Conservation (phyloP, 768 basidiomycete genomes). For the Tubosaeta sp. region DNA sequence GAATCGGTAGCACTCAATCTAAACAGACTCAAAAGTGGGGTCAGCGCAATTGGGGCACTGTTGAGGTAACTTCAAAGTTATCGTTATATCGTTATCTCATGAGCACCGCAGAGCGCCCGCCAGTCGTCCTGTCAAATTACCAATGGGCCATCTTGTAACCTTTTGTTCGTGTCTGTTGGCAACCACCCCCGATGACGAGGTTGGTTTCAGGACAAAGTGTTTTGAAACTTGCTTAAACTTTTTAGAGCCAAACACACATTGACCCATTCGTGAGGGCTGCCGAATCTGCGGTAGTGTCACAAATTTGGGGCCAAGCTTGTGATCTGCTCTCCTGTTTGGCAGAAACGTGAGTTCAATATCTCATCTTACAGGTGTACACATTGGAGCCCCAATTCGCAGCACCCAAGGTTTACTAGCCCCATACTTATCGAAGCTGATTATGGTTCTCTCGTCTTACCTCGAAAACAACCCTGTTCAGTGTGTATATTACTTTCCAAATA, state of each 20-base stretch:
- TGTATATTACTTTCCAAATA: conserved; percentile 14
- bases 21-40: conserved; percentile 55
- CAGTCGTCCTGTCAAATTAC: conserved; percentile 62
- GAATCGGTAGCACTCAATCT: conserved; percentile 50
- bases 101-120: conserved; percentile 41
- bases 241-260: conserved; percentile 44
- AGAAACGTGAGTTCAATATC: conserved; percentile 38
- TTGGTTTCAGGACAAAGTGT: conserved; percentile 15
- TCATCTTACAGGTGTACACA: not conserved
- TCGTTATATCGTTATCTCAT: not conserved
- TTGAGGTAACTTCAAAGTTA: conserved; percentile 40
- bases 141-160: conserved; percentile 57
- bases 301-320: conserved; percentile 53
- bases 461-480: conserved; percentile 53
- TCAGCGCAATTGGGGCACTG: conserved; percentile 49
- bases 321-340: conserved; percentile 46
- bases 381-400: conserved; percentile 33
- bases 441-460: conserved; percentile 53
- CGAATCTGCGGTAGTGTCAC: conserved; percentile 44
- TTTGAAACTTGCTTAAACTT: conserved; percentile 3
- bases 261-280: conserved; percentile 51
- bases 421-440: conserved; percentile 48
- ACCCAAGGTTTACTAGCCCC: conserved; percentile 51
- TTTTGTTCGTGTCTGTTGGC: conserved; percentile 49
- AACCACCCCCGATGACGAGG: conserved; percentile 46